Evolutionary conservation across 441 rosid species (phyloP).

Genomic region (Omphalea diandra): DNA sequence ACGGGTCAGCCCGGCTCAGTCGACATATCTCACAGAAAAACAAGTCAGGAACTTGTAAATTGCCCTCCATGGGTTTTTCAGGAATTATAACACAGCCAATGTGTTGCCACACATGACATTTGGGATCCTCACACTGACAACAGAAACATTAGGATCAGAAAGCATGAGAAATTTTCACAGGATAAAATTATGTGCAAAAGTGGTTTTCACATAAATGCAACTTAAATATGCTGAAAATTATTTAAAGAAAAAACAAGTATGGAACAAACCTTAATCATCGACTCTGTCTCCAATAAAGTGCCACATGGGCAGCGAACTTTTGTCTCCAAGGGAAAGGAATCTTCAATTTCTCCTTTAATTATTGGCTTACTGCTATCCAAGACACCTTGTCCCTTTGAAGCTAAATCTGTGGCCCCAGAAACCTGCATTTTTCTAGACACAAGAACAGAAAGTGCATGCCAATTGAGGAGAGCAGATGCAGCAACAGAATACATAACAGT

Average conservation of each 20-base stretch:
- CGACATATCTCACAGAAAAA: constrained; percentile 95
- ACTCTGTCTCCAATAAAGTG: constrained; percentile 62
- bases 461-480: constrained; percentile 18
- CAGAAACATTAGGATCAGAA: constrained; percentile 10
- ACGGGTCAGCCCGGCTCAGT: constrained; percentile 97
- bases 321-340: constrained; percentile 44
- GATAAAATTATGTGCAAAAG: neutral
- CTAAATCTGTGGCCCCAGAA: constrained; percentile 85
- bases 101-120: constrained; percentile 88
- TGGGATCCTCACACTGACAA: constrained; percentile 80
- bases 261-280: constrained; percentile 70
- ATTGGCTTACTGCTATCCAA: constrained; percentile 62
- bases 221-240: neutral
- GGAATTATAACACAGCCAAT: constrained; percentile 77
- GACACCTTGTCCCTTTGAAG: constrained; percentile 73
- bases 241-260: neutral
- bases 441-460: constrained; percentile 23
- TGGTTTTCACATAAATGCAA: no score
- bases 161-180: constrained; percentile 15
- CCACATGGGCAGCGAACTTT: constrained; percentile 97
- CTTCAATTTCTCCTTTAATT: constrained; percentile 68
- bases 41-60: constrained; percentile 60
- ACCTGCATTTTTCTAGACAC: constrained; percentile 87
- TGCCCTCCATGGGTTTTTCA: constrained; percentile 71
- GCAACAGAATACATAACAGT: constrained; percentile 3